Evolutionary conservation across 164 flowering plant genomes (phyloP), one percentile per base, ranked within the genome.

Genomic region (Tetrastigma voinierianum): DNA sequence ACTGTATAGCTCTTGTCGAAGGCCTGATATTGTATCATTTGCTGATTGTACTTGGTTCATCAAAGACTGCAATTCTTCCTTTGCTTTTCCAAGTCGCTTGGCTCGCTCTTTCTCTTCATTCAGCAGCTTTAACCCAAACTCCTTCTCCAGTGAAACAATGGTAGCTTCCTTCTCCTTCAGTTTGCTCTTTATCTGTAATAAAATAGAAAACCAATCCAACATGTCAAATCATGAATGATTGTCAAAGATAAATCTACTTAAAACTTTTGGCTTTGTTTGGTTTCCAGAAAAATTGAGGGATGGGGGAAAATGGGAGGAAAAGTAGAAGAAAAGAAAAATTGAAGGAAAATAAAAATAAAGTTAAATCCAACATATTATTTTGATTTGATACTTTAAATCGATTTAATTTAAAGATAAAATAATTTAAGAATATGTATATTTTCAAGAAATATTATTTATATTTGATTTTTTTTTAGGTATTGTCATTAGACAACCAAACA

Each of bases 1-100:
- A 43, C 72, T 74, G 70, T 79, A 78, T 53, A 95, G 75, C 72
- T 92, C 93, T 57, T 71, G 70, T 44, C 81, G 88, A 32, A 89
- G 67, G 57, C 77, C 71, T 46, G 72, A 18, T 51, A 89, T 70
- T n/a, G 84, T 83, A 61, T 59, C 51, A n/a, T 77, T 75, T 17
- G 78, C 80, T 13, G 70, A 69, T 54, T 59, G 69, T 54, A 81
- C 65, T 51, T 77, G 76, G 69, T 68, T 60, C 32, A 54, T 16
- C 40, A 77, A 55, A 54, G 66, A 32, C 60, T 61, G 62, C 61
- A 67, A 73, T 51, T 81, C 82, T 60, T 79, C 79, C 64, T 72
- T 76, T n/a, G 72, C 80, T 63, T 68, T 77, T 19, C 65, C 64
- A 5, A 76, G 63, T 67, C 56, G 72, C 61, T 67, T 74, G 13